A percentile compares a stretch with the other conserved stretches of the same genome.
Conservation (phyloP, 768 basidiomycete genomes). For the Fistulinella prunicolor region DNA sequence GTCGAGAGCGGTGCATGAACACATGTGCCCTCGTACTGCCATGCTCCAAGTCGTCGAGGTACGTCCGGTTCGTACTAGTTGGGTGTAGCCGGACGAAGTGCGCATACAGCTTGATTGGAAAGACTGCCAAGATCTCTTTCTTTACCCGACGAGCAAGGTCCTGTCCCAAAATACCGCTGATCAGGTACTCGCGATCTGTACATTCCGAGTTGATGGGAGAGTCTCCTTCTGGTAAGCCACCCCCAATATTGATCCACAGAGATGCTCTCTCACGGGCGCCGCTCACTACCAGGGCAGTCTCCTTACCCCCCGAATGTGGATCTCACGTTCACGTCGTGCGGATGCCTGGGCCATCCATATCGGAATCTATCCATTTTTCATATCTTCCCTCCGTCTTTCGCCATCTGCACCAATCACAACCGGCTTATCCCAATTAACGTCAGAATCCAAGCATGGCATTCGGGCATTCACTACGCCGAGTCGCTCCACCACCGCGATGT, state of each 20-base stretch:
- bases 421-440: slow-evolving; percentile 20
- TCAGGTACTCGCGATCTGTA: slow-evolving; percentile 16
- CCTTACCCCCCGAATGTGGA: not conserved
- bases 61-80: too few species aligned
- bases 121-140: not conserved
- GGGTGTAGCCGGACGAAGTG: too few species aligned
- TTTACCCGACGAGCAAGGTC: slow-evolving; percentile 9
- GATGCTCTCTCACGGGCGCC: slow-evolving; percentile 22
- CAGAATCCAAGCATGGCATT: slow-evolving; percentile 11
- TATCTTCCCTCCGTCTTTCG: slow-evolving; percentile 9
- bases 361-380: slow-evolving; percentile 13
- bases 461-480: slow-evolving; percentile 2
- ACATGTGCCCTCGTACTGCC: not conserved
- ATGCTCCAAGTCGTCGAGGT: too few species aligned
- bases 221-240: slow-evolving; percentile 10
- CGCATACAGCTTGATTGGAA: too few species aligned
- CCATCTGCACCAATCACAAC: not conserved
- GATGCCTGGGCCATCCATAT: slow-evolving; percentile 15
- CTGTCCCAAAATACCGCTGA: slow-evolving; percentile 19
- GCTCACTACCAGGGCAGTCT: slow-evolving; percentile 1
- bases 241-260: slow-evolving; percentile 17
- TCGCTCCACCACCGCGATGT: not conserved
- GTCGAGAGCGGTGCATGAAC: slow-evolving; percentile 1
- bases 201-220: slow-evolving; percentile 5
- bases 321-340: slow-evolving; percentile 12